Conservation (phyloP, 768 basidiomycete genomes). For the Boletus subparvulus region DNA sequence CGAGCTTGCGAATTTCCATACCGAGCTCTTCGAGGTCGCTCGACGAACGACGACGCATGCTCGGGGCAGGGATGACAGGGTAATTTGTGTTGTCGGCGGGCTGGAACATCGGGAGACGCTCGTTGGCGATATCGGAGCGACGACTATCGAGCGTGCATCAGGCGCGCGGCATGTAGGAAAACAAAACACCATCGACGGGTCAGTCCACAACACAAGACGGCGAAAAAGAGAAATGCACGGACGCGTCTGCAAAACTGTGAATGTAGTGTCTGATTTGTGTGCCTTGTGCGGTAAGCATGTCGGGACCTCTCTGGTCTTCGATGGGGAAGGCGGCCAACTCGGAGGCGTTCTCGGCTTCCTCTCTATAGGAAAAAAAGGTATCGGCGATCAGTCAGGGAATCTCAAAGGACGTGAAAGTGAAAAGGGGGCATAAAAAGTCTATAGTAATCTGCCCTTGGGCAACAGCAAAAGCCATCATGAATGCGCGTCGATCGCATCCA, state of each 20-base stretch:
- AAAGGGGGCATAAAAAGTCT: background rate
- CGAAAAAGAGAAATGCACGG: constrained; percentile 30
- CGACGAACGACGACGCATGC: constrained; percentile 51
- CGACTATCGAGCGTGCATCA: constrained; percentile 43
- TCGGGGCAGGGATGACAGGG: constrained; percentile 58
- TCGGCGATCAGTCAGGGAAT: background rate
- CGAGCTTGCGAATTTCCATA: constrained; percentile 67
- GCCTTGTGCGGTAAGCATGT: constrained; percentile 64
- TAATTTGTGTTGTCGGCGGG: constrained; percentile 30
- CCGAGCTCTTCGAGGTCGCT: constrained; percentile 44
- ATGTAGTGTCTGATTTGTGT: constrained; percentile 60
- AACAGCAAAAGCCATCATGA: background rate
- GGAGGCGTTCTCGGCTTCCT: constrained; percentile 76
- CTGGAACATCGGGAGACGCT: constrained; percentile 65
- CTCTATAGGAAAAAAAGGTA: constrained; percentile 39
- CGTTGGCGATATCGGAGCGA: constrained; percentile 69
- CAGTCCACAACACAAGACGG: background rate
- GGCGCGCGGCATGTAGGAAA: background rate
- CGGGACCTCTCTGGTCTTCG: constrained; percentile 42
- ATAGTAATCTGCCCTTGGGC: background rate
- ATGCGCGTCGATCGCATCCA: background rate
- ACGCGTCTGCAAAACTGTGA: constrained; percentile 77
- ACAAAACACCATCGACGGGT: background rate
- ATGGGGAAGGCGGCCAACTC: constrained; percentile 49
- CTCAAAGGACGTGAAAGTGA: background rate